Conservation (phyloP, 768 basidiomycete species). For the Tricholoma matsutake region DNA sequence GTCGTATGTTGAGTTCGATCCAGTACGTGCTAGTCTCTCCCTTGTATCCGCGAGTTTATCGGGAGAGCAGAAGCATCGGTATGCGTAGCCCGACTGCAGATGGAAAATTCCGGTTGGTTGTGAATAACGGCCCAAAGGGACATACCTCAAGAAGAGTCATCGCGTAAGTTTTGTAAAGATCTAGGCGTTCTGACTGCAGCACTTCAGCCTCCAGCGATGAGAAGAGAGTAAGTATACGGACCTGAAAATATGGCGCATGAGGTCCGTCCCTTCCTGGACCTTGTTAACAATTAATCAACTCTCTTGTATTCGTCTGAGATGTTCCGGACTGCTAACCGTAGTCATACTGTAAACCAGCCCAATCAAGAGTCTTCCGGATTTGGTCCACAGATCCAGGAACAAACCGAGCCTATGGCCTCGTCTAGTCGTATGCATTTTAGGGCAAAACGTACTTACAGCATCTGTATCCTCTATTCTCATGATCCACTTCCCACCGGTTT, state of each 20-base stretch:
- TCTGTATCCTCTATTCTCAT: conserved; percentile 96
- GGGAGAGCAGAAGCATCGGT: conserved; percentile 90
- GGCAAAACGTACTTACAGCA: conserved; percentile 46
- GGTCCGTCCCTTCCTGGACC: conserved; percentile 77
- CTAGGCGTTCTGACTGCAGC: conserved; percentile 79
- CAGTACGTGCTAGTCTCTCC: conserved; percentile 63
- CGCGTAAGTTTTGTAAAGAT: conserved; percentile 77
- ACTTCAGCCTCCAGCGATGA: conserved; percentile 5
- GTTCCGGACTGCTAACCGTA: conserved; percentile 54
- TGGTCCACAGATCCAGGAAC: conserved; percentile 85
- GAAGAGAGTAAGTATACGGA: conserved; percentile 24
- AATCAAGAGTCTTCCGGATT: conserved; percentile 71
- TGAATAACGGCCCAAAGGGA: conserved; percentile 6
- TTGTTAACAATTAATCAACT: conserved; percentile 25
- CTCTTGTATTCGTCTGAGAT: not conserved
- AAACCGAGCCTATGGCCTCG: conserved; percentile 56
- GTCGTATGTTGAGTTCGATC: conserved; percentile 85
- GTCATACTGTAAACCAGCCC: conserved; percentile 92
- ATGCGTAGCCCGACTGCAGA: conserved; percentile 77
- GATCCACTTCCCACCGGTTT: conserved; percentile 85
- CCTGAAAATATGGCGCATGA: conserved; percentile 87
- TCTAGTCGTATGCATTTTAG: not conserved
- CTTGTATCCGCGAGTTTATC: conserved; percentile 67
- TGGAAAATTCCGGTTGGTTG: not conserved
- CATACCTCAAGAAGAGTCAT: conserved; percentile 73